Percentiles rank a stretch among this genome's conserved stretches.
phyloP scores from a whole-genome alignment of 1,284 basidiomycete genomes.

The Chalciporus sp. region DNA sequence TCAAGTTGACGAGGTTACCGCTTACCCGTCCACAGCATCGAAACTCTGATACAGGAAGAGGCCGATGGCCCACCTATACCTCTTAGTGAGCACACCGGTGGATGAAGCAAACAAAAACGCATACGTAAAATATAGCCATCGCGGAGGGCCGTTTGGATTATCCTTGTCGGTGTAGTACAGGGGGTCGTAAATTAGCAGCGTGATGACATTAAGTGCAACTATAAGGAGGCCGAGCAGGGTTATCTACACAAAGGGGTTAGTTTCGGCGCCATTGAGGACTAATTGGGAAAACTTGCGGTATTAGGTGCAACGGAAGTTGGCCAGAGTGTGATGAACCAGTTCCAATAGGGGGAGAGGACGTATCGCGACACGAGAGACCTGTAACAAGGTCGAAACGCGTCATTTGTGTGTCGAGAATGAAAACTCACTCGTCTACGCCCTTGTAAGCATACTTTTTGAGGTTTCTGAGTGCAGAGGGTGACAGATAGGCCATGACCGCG shows the following conservation, averaged over 20 bases:
- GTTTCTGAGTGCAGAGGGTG: constrained; percentile 58
- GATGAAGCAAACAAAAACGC: constrained; percentile 28
- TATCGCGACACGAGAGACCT: constrained; percentile 80
- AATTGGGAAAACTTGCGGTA: constrained; percentile 56
- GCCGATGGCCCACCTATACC: constrained; percentile 79
- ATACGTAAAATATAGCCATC: constrained; percentile 87
- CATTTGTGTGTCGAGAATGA: constrained; percentile 1
- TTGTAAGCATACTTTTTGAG: constrained; percentile 71
- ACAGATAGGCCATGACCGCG: constrained; percentile 52
- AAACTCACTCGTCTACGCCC: constrained; percentile 67
- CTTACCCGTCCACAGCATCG: constrained; percentile 86
- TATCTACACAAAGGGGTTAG: constrained; percentile 52
- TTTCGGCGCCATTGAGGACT: background rate
- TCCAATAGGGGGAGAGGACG: constrained; percentile 93
- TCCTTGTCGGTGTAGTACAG: constrained; percentile 69
- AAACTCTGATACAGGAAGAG: constrained; percentile 93
- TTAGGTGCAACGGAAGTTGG: constrained; percentile 91
- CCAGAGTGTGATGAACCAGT: constrained; percentile 90
- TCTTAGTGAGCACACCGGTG: constrained; percentile 3
- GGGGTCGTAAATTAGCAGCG: constrained; percentile 83
- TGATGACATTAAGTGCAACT: constrained; percentile 84
- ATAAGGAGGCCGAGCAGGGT: constrained; percentile 83
- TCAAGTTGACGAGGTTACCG: background rate
- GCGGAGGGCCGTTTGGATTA: constrained; percentile 64
- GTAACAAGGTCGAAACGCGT: background rate